These are phyloP conservation scores for Chaetothyriales sp. DNA, from an alignment of 2,329 filamentous ascomycete genomes.

Conservation along the genomic window DNA sequence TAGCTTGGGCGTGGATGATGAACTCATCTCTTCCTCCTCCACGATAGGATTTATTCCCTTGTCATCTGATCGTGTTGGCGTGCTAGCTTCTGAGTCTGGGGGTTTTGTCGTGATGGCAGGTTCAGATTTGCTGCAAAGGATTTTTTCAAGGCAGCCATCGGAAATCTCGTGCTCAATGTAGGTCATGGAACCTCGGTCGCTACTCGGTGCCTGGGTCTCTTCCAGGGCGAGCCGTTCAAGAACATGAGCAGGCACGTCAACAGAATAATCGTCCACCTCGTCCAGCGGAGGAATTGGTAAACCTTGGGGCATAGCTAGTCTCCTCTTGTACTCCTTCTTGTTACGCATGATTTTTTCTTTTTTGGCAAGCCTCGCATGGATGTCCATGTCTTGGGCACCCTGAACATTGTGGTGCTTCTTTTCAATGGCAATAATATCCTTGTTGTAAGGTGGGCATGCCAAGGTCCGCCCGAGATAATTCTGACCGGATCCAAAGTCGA, in stretches of 20 bases:
- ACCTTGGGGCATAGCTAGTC: conserved; percentile 4
- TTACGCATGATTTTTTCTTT: conserved; percentile 64
- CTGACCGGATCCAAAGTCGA: conserved; percentile 93
- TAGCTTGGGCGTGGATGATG: conserved; percentile 7
- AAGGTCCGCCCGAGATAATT: conserved; percentile 87
- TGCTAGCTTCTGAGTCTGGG: not conserved
- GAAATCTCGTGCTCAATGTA: conserved; percentile 34
- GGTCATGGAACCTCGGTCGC: conserved; percentile 23
- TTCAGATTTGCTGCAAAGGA: conserved; percentile 18
- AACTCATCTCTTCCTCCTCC: conserved; percentile 1
- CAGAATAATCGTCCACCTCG: not conserved
- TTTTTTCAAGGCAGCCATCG: conserved; percentile 28
- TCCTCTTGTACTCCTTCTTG: conserved; percentile 47
- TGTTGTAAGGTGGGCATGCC: conserved; percentile 72
- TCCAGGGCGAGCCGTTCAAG: conserved; percentile 2
- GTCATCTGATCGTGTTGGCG: not conserved
- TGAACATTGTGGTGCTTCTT: conserved; percentile 73
- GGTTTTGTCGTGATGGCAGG: not conserved
- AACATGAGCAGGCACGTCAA: not conserved
- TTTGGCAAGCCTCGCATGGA: conserved; percentile 62
- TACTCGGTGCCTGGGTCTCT: conserved; percentile 1
- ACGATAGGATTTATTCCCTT: too few relatives aligned
- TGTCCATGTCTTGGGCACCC: conserved; percentile 70
- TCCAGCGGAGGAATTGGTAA: conserved; percentile 4
- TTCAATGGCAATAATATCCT: conserved; percentile 81